Conservation (phyloP, 2,329 filamentous ascomycete genomes). For the Penicillium psychrosexuale region DNA sequence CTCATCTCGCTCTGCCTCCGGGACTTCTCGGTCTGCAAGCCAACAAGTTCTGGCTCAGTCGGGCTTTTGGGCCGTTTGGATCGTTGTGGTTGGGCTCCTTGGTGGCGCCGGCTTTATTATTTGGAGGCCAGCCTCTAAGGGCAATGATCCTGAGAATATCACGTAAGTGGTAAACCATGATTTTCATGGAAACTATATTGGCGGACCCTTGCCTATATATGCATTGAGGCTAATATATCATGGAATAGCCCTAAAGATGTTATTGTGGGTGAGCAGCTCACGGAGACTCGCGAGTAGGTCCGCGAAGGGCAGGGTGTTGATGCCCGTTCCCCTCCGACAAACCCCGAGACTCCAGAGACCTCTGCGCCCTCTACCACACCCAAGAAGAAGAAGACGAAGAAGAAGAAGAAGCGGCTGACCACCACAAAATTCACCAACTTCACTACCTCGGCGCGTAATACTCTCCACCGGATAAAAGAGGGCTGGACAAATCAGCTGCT, state of each 20-base stretch:
- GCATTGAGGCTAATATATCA: not conserved
- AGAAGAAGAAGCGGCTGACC: too few species aligned
- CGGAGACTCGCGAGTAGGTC: not conserved
- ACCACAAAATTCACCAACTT: too few species aligned
- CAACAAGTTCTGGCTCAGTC: too few species aligned
- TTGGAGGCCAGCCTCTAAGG: not conserved
- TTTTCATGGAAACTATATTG: too few species aligned
- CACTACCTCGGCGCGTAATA: too few species aligned
- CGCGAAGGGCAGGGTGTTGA: not conserved
- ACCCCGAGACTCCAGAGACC: not conserved
- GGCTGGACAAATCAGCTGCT: too few species aligned
- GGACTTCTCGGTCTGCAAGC: not conserved
- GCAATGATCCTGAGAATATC: too few species aligned
- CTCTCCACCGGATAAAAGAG: too few species aligned
- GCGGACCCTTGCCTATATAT: not conserved
- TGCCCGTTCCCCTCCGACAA: not conserved
- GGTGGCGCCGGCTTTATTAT: not conserved
- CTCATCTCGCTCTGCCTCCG: not conserved
- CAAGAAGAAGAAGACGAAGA: not conserved
- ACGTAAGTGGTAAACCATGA: too few species aligned
- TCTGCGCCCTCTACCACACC: not conserved
- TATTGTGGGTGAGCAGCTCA: too few species aligned
- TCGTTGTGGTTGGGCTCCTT: not conserved
- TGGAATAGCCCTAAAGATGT: not conserved
- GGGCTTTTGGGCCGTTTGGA: not conserved